phyloP scores from a whole-genome alignment of 305 asterid species.

The Fraxinus floribunda region DNA sequence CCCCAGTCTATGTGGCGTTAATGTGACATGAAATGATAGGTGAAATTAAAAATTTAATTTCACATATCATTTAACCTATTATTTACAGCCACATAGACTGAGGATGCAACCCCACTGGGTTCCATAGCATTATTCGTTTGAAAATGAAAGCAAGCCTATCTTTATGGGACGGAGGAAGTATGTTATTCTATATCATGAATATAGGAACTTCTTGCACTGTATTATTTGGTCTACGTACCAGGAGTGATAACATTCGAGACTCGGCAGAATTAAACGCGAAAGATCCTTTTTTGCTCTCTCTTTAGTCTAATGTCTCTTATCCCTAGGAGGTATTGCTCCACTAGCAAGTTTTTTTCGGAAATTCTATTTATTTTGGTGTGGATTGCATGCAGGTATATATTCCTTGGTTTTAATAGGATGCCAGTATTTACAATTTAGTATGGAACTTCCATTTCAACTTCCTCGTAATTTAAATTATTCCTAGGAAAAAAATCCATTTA shows the following conservation, averaged over 20 bases:
- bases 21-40: too few relatives aligned
- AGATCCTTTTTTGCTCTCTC: background rate
- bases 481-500: background rate
- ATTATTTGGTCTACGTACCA: background rate
- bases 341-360: background rate
- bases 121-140: too few relatives aligned
- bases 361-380: background rate
- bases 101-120: too few relatives aligned
- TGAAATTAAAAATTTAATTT: too few relatives aligned
- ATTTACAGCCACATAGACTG: too few relatives aligned
- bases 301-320: background rate
- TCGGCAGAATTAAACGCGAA: background rate
- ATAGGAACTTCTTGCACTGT: background rate
- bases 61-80: too few relatives aligned
- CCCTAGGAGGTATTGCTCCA: background rate
- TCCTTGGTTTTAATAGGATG: background rate
- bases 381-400: background rate
- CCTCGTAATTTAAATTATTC: slow-evolving; percentile 1
- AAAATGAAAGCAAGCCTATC: background rate
- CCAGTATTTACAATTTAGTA: background rate
- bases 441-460: background rate
- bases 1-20: too few relatives aligned
- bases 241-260: background rate
- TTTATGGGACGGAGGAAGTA: background rate
- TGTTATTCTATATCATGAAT: background rate